A percentile compares a stretch with the other conserved stretches of the same genome.
These are phyloP conservation scores for Skeletonema costatum DNA, from an alignment of 108 stramenopile genomes.

Conservation along the genomic window DNA sequence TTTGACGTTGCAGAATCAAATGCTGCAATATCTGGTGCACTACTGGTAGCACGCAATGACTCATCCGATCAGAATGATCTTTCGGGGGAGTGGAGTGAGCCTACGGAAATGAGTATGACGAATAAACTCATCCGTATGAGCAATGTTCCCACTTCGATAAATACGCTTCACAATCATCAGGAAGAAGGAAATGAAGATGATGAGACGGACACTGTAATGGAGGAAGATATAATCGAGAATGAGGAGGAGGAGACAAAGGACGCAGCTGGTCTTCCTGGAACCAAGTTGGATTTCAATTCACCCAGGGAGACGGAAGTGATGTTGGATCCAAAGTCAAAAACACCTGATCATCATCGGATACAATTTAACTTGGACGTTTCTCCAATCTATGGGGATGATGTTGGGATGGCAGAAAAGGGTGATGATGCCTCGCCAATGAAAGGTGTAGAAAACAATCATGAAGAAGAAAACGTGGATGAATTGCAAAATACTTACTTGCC, in stretches of 20 bases:
- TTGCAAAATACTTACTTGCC: neutral
- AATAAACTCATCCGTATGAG: constrained; percentile 16
- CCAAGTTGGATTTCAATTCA: constrained; percentile 72
- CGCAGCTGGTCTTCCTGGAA: constrained; percentile 40
- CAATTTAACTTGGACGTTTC: constrained; percentile 36
- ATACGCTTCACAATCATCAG: constrained; percentile 11
- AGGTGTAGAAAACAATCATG: constrained; percentile 18
- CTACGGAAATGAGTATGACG: constrained; percentile 1
- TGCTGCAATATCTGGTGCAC: constrained; percentile 1
- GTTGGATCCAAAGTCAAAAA: constrained; percentile 1
- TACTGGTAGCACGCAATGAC: constrained; percentile 5
- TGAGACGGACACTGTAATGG: constrained; percentile 38
- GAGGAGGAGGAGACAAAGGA: neutral
- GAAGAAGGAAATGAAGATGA: constrained; percentile 38
- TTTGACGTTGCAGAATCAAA: constrained; percentile 18
- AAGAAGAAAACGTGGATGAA: constrained; percentile 2
- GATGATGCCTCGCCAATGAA: constrained; percentile 11
- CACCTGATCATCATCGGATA: constrained; percentile 22
- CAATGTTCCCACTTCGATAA: neutral
- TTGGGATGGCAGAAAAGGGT: constrained; percentile 18
- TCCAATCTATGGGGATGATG: constrained; percentile 27
- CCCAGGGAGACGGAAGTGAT: constrained; percentile 1
- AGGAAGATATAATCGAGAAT: constrained; percentile 41
- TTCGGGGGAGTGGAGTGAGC: constrained; percentile 42
- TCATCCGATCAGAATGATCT: constrained; percentile 19